Conservation (phyloP, 768 basidiomycete species). For the Hortiboletus campestris region DNA sequence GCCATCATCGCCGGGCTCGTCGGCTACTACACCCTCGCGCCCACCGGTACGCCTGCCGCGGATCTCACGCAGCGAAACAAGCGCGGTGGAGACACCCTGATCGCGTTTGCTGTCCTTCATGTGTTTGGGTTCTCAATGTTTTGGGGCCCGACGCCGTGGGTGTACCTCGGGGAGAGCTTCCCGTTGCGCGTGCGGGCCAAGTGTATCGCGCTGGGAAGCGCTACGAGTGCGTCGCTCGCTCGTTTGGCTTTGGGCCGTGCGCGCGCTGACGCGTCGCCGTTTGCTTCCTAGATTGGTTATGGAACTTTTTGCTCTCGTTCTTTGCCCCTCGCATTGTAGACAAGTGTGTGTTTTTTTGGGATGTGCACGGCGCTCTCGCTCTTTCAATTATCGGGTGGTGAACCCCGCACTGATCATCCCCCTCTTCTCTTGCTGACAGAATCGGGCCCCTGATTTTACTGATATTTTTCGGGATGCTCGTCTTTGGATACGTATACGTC, state of each 20-base stretch:
- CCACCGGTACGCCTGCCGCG: slow-evolving; percentile 42
- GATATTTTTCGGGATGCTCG: slow-evolving; percentile 74
- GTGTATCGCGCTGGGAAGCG: slow-evolving; percentile 69
- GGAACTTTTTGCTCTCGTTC: slow-evolving; percentile 74
- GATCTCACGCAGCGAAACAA: slow-evolving; percentile 54
- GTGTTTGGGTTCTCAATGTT: slow-evolving; percentile 69
- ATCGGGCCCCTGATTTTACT: slow-evolving; percentile 75
- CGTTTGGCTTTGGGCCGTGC: background rate
- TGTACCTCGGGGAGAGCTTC: slow-evolving; percentile 80
- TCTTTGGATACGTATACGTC: slow-evolving; percentile 73
- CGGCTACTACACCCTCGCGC: slow-evolving; percentile 66
- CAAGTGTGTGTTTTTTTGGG: slow-evolving; percentile 36
- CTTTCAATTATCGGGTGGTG: background rate
- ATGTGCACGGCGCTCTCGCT: too few species aligned
- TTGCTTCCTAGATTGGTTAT: slow-evolving; percentile 49
- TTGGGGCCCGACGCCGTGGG: slow-evolving; percentile 77
- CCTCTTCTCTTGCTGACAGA: slow-evolving; percentile 22
- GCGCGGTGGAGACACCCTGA: slow-evolving; percentile 49
- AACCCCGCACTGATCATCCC: background rate
- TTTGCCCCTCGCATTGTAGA: slow-evolving; percentile 67
- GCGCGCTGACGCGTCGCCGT: background rate
- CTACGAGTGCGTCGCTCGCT: slow-evolving; percentile 36
- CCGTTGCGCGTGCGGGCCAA: slow-evolving; percentile 76
- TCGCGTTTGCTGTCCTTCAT: slow-evolving; percentile 74
- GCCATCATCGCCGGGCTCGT: slow-evolving; percentile 67